Evolutionary conservation across 2,329 filamentous ascomycete genomes (phyloP), one percentile per base, ranked within the genome.

Genomic region (Colletotrichum navitas): DNA sequence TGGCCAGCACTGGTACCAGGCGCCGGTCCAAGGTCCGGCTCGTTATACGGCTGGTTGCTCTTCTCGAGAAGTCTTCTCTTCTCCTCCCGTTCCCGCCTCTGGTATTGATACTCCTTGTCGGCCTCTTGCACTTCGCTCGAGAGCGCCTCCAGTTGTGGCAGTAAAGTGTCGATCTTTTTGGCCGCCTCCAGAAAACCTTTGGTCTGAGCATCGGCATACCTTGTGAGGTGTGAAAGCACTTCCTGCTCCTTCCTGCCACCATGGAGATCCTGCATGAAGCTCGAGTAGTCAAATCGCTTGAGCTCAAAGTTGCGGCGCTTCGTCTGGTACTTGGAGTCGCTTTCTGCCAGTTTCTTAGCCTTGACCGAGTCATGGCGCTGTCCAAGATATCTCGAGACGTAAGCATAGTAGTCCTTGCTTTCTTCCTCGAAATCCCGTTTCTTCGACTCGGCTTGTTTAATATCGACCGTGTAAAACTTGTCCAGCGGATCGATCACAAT

Each of bases 181-280:
- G 95, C 92, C 0, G 95, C 92, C 1, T 88, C 85, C 63, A 98
- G 85, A 78, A 97, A 98, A 71, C 89, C 91, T 77, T 90, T 92
- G 21, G 96, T 94, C 79, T 99, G 96, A 3, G 92, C 90, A 79
- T 97, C 94, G 12, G 97, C 97, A 80, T 95, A 99, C 79, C 92
- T 95, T 1, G 96, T 99, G 41, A 99, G 86, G 79, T 98, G 93
- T 1, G 95, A 98, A 39, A 99, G 83, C 5, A 99, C 93, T 80
- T 99, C 96, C 78, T 98, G 96, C 77, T 99, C 96, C 80, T 98
- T 99, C 74, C 96, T 92, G n/a, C 96, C 96, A 39, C 96, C 96
- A 74, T 98, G 96, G n/a, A 99, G 87, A 84, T 99, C 96, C 78
- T 98, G 95, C 93, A 99, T 97, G 79, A 98, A 99, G 18, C 94